Evolutionary conservation across 345 rosid genomes (phyloP), one percentile per base, ranked within the genome.

Genomic region (Linum usitatissimum): DNA sequence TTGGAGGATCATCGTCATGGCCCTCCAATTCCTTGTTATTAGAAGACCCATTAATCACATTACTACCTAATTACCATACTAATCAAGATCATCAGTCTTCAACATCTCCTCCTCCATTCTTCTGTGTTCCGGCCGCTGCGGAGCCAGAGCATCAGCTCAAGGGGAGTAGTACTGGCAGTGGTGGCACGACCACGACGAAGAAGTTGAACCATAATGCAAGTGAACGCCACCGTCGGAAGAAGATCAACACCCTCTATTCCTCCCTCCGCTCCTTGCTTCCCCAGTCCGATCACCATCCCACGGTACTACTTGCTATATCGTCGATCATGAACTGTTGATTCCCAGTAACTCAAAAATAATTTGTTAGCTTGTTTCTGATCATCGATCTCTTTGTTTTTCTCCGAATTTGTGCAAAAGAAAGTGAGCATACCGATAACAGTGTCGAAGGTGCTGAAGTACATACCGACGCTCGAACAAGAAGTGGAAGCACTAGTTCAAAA

Each of bases 401-500:
- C 28, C 28, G 28, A 39, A 39, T 45, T 57, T 9, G 0, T 19
- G 19, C 71, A 79, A 84, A 83, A 67, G 60, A 85, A 76, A 68
- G 19, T 85, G 60, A 85, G 83, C 70, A 79, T 81, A 71, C 84
- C 88, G 0, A 67, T 61, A 34, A 85, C 81, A 10, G 69, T 85
- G 31, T 64, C 80, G 0, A 60, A 60, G 3, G 83, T 72, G 38
- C 64, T 85, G 21, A 78, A 71, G 61, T 83, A 79, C 67, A 83
- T 85, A 68, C 91, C 91, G 10, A 83, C 81, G 34, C 70, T 77
- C 48, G 73, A 74, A 39, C 71, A 66, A 23, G 69, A 81, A 42
- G 74, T 83, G 66, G 72, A 83, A 60, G 62, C 28, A n/a, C 23
- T 71, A 65, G 21, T 48, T 60, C 42, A 64, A 12, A 79, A 64